Percentiles rank a stretch among this genome's conserved stretches.
Conservation (phyloP, 2,329 filamentous ascomycete species). For the Teratosphaeria epicoccoides region DNA sequence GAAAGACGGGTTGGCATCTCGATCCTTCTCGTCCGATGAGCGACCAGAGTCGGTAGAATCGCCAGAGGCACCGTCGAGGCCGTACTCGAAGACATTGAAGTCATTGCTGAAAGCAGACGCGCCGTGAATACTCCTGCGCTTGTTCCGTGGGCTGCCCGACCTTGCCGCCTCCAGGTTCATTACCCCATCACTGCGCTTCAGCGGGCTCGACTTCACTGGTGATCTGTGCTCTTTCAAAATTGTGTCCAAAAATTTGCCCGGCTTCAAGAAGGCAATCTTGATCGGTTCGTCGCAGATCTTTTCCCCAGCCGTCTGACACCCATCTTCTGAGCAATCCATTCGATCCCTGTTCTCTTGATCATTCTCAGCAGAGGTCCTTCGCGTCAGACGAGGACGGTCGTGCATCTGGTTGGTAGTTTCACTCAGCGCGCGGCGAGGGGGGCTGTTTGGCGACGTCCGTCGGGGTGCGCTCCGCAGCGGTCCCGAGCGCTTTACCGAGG, state of each 20-base stretch:
- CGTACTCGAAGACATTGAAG: constrained; percentile 68
- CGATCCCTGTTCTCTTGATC: constrained; percentile 28
- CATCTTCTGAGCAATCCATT: constrained; percentile 21
- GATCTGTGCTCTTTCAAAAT: constrained; percentile 38
- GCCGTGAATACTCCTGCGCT: constrained; percentile 71
- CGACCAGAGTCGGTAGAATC: constrained; percentile 14
- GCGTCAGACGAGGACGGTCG: constrained; percentile 42
- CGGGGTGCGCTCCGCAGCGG: constrained; percentile 40
- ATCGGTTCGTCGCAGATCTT: constrained; percentile 32
- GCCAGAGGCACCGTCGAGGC: constrained; percentile 19
- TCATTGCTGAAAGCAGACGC: constrained; percentile 51
- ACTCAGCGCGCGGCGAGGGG: constrained; percentile 65
- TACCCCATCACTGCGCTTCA: constrained; percentile 83
- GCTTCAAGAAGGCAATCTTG: constrained; percentile 38
- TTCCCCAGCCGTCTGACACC: constrained; percentile 10
- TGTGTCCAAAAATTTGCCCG: constrained; percentile 36
- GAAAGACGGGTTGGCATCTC: constrained; percentile 23
- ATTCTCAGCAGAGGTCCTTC: constrained; percentile 39
- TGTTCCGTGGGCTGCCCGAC: constrained; percentile 75
- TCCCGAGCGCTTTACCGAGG: constrained; percentile 20
- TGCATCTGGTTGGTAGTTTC: constrained; percentile 63
- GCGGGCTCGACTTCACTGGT: constrained; percentile 60
- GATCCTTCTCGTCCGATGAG: constrained; percentile 21
- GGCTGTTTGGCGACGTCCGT: constrained; percentile 68
- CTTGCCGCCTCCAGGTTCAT: constrained; percentile 76